Base-by-base conservation (phyloP, 2,329 filamentous ascomycete genomes). In the Aspergillus ustus region DNA sequence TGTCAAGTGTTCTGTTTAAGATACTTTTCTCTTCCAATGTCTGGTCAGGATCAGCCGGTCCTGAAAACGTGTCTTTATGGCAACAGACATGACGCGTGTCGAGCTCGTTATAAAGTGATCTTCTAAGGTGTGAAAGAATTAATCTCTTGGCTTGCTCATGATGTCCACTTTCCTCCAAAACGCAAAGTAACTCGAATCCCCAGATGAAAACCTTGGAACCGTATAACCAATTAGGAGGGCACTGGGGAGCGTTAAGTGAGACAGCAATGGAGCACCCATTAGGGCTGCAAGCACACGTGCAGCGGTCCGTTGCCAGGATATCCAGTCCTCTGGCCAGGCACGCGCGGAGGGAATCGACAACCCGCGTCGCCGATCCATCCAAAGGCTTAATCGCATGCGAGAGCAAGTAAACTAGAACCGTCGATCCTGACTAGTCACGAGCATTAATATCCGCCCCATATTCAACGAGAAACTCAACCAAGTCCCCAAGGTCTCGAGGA, bases 311-410 rank as follows among this genome's bases (percentile, higher is more conserved):
- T 7, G 9, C 19, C 2, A 28, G 22, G 13, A 52, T 52, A 34
- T 52, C 31, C 2, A n/a, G 4, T 1, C 19, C 19, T 2, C 17
- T 1, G 4, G 3, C 19, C 19, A 52, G 6, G 13, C 50, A 52
- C 7, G 8, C 13, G 4, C 3, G 3, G 0, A 52, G 40, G 4
- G 7, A 17, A 2, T 22, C 15, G 11, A 52, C 20, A 1, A 13
- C 7, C 4, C 0, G 2, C 20, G 17, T 9, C 4, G 4, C 7
- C 3, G 6, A 7, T 2, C 1, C 7, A 4, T 22, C 20, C 2
- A 6, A 1, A 22, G 4, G 6, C 1, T 2, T 1, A 2, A 1
- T 1, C 1, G 25, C 8, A 9, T 13, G 0, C 0, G 3, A 0
- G 1, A 40, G 3, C 50, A 52, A 20, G 5, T 28, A n/a, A 7